These are phyloP conservation scores for Pilatotrama ljubarskyi DNA, from an alignment of 768 basidiomycete species.

Conservation along the genomic window DNA sequence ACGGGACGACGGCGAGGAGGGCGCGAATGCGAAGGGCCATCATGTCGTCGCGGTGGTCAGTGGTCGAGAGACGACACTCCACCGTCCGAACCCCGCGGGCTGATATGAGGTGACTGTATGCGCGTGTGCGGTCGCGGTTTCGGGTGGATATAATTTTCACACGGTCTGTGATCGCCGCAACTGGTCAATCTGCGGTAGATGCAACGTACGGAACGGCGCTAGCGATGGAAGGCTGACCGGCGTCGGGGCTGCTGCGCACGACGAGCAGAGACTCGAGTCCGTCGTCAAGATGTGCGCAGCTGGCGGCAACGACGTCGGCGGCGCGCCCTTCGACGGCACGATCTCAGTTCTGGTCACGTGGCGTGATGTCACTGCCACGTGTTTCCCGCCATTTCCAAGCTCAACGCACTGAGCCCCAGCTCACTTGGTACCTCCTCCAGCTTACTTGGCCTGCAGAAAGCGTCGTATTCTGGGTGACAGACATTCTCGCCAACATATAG, in stretches of 20 bases:
- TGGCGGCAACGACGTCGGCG: neutral
- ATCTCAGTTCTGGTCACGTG: neutral
- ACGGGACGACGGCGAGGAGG: conserved; percentile 20
- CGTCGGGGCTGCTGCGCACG: neutral
- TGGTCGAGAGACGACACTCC: conserved; percentile 9
- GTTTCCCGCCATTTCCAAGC: too few species aligned
- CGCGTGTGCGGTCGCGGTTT: conserved; percentile 3
- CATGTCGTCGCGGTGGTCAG: conserved; percentile 6
- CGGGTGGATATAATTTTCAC: conserved; percentile 13
- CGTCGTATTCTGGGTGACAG: too few species aligned
- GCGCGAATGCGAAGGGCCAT: neutral
- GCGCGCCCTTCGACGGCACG: neutral
- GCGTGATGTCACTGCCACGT: too few species aligned
- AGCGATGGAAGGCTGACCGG: too few species aligned
- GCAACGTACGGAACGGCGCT: neutral
- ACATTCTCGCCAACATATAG: too few species aligned
- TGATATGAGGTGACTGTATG: conserved; percentile 1
- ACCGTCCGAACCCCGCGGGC: neutral
- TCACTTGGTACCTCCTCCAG: too few species aligned
- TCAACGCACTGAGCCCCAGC: too few species aligned
- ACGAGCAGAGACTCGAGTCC: conserved; percentile 4
- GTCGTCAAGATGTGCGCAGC: conserved; percentile 8
- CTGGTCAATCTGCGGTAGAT: neutral
- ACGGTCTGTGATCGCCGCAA: conserved; percentile 1
- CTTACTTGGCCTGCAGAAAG: too few species aligned